Base-by-base conservation (phyloP, 257 asterid genomes). In the Rhazya stricta region DNA sequence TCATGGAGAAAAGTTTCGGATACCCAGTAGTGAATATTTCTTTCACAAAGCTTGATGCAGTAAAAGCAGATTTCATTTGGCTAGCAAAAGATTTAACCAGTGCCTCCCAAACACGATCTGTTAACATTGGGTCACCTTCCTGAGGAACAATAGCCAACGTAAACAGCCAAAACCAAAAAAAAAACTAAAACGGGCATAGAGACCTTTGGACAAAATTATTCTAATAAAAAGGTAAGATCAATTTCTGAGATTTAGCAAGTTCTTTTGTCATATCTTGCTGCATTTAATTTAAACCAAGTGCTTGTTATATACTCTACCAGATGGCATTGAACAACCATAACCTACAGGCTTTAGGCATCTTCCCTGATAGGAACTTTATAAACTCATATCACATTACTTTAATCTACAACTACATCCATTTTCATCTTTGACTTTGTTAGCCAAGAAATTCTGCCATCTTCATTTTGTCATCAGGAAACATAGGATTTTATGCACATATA, bases 31-130 rank as follows among this genome's bases (percentile, higher is more conserved):
- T 93, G 75, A 95, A 95, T 81, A 87, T 91, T 77, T 92, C 97
- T 83, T 95, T 95, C 79, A 95, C 94, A 79, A 95, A 95, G 85
- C 96, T 92, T 54, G 98, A 95, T 74, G 99, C 91, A 21, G 94
- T 91, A 90, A 89, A 92, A 81, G 81, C 90, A 71, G 98, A 91
- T 87, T 92, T 93, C 96, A 95, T 89, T 85, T 95, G 99, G 85
- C 84, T 88, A 37, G 96, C 90, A 90, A 95, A 95, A 50, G 97
- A 91, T 81, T 89, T 95, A 29, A 90, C 91, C 66, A 95, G 69
- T 69, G 93, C 97, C 78, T 92, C 97, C 98, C 98, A 92, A 77
- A 92, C 89, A 77, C 97, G 94, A 79, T 91, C 97, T 3, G 98
- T 95, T 79, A 95, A 84, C 76, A 79, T 82, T 16, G 94, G 97